Conservation (phyloP, 805 yeast species). For the Soucietia sequanensis region DNA sequence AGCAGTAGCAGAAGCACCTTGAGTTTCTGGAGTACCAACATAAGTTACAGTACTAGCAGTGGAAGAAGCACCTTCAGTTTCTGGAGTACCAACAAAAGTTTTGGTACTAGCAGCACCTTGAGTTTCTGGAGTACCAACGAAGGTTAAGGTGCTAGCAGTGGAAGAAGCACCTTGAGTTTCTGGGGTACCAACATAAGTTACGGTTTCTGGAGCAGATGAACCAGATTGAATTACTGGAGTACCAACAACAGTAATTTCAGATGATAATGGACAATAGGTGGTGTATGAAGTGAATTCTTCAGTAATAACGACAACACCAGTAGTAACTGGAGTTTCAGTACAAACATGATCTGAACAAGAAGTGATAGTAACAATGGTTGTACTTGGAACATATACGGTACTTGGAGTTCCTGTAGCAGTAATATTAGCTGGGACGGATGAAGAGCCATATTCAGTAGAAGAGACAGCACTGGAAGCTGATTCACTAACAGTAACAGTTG, state of each 20-base stretch:
- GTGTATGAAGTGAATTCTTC: constrained; percentile 17
- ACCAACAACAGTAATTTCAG: too few relatives aligned
- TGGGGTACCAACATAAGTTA: too few relatives aligned
- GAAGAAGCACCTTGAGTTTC: too few relatives aligned
- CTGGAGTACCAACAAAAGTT: too few relatives aligned
- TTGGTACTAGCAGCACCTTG: too few relatives aligned
- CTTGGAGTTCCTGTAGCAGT: constrained; percentile 2
- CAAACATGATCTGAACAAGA: constrained; percentile 27
- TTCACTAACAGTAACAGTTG: too few relatives aligned
- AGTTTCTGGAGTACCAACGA: neutral
- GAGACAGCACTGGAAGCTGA: too few relatives aligned
- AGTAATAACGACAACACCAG: constrained; percentile 24
- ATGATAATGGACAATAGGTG: constrained; percentile 20
- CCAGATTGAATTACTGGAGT: neutral
- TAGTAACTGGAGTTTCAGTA: constrained; percentile 17
- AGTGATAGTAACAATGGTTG: constrained; percentile 27
- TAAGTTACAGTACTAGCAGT: too few relatives aligned
- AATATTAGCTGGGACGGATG: neutral
- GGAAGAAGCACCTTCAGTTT: too few relatives aligned
- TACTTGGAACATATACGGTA: constrained; percentile 4
- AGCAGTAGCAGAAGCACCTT: too few relatives aligned
- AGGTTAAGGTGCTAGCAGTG: too few relatives aligned
- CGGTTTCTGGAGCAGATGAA: too few relatives aligned
- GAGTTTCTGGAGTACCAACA: neutral
- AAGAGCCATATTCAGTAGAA: constrained; percentile 2